A percentile compares a stretch with the other conserved stretches of the same genome.
phyloP scores from a whole-genome alignment of 805 yeast species.

The Priceomyces castillae region DNA sequence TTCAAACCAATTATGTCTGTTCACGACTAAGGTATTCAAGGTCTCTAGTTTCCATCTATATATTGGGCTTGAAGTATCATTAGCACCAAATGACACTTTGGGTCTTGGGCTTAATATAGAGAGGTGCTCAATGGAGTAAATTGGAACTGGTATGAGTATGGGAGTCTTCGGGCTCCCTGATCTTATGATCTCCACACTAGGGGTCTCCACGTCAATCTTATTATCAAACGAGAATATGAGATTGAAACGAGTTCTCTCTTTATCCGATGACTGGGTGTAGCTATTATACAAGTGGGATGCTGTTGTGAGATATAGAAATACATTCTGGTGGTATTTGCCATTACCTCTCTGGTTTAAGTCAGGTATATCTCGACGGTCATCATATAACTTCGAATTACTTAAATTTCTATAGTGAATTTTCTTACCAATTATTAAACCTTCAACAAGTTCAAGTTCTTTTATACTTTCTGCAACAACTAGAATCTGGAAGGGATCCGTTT shows the following conservation, averaged over 20 bases:
- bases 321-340: slow-evolving; percentile 3
- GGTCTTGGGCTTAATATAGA: slow-evolving; percentile 22
- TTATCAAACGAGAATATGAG: slow-evolving; percentile 38
- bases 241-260: slow-evolving; percentile 20
- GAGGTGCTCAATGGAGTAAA: slow-evolving; percentile 34
- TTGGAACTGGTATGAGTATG: slow-evolving; percentile 33
- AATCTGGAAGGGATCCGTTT: slow-evolving; percentile 19
- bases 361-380: slow-evolving; percentile 29
- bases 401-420: slow-evolving; percentile 61
- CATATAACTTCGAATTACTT: slow-evolving; percentile 60
- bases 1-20: slow-evolving; percentile 24
- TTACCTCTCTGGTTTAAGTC: neutral
- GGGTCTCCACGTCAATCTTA: slow-evolving; percentile 29
- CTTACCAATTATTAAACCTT: slow-evolving; percentile 75
- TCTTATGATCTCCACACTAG: slow-evolving; percentile 36
- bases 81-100: slow-evolving; percentile 12
- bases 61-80: slow-evolving; percentile 16
- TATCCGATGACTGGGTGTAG: slow-evolving; percentile 19
- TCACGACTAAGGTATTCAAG: slow-evolving; percentile 27
- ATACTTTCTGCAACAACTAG: slow-evolving; percentile 57
- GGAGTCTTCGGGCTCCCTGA: slow-evolving; percentile 24
- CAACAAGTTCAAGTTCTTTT: slow-evolving; percentile 74
- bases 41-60: slow-evolving; percentile 32
- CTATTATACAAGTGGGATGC: slow-evolving; percentile 35
- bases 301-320: slow-evolving; percentile 28